Evolutionary conservation across 306 rosid species (phyloP).

Genomic region (Rosa lucieae): DNA sequence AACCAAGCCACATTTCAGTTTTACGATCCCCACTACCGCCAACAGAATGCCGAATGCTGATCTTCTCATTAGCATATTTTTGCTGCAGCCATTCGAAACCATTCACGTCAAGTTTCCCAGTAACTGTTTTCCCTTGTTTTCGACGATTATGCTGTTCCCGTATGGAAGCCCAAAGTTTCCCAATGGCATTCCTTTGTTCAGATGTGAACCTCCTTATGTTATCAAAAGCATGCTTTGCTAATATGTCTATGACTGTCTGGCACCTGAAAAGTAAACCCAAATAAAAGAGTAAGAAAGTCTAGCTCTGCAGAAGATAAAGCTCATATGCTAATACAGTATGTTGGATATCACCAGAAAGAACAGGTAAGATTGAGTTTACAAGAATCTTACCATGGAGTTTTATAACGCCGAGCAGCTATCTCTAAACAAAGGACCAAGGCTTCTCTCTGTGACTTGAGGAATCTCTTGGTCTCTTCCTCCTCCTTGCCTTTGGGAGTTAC

Average conservation of each 20-base stretch:
- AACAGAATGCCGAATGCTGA: constrained; percentile 87
- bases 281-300: not conserved
- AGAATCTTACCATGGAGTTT: constrained; percentile 63
- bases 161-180: constrained; percentile 83
- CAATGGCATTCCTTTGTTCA: constrained; percentile 73
- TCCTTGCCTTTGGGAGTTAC: constrained; percentile 38
- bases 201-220: constrained; percentile 73
- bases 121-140: constrained; percentile 87
- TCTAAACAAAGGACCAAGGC: constrained; percentile 79
- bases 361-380: not conserved
- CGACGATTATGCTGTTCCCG: constrained; percentile 72
- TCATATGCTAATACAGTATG: not conserved
- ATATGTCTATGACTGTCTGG: constrained; percentile 92
- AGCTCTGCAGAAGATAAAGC: not conserved
- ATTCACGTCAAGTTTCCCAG: constrained; percentile 88
- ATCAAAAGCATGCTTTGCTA: constrained; percentile 83
- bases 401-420: constrained; percentile 85
- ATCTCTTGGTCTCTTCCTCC: constrained; percentile 65
- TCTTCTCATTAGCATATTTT: constrained; percentile 79
- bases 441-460: constrained; percentile 71
- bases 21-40: constrained; percentile 81
- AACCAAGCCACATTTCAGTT: constrained; percentile 95
- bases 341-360: not conserved
- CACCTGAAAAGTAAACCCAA: constrained; percentile 58
- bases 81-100: constrained; percentile 88